Conservation (phyloP, 352 stramenopile species). For the Phytophthora quininea region DNA sequence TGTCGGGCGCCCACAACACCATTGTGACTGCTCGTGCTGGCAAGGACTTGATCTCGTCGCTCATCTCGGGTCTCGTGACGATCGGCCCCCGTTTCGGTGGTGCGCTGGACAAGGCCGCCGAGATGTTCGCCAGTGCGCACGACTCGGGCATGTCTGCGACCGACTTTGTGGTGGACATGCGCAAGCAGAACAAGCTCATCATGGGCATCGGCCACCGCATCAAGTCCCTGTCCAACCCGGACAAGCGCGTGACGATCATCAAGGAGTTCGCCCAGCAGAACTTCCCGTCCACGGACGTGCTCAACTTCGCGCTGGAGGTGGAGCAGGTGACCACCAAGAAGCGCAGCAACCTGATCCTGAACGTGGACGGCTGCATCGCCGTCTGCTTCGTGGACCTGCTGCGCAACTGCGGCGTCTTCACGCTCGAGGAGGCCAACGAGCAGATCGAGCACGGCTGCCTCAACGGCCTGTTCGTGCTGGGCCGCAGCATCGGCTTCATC, state of each 20-base stretch:
- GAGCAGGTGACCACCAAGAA: constrained; percentile 98
- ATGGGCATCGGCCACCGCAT: constrained; percentile 98
- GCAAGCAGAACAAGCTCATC: constrained; percentile 95
- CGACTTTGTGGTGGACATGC: constrained; percentile 96
- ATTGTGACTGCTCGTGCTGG: constrained; percentile 94
- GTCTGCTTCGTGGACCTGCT: constrained; percentile 97
- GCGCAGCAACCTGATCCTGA: constrained; percentile 97
- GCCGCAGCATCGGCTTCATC: constrained; percentile 91
- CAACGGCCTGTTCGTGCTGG: constrained; percentile 93
- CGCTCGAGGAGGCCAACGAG: constrained; percentile 92
- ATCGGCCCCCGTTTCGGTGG: constrained; percentile 97
- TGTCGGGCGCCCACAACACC: constrained; percentile 97
- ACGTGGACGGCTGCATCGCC: constrained; percentile 97
- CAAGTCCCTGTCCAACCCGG: constrained; percentile 95
- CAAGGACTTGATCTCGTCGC: constrained; percentile 97
- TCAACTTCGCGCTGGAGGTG: constrained; percentile 96
- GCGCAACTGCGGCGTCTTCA: constrained; percentile 91
- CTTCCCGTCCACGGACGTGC: constrained; percentile 93
- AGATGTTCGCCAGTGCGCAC: constrained; percentile 92
- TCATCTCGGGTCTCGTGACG: constrained; percentile 95
- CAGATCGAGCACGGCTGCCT: constrained; percentile 95
- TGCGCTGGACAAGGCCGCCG: constrained; percentile 93
- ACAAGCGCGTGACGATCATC: constrained; percentile 97
- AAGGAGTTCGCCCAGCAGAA: constrained; percentile 95
- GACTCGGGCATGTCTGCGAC: constrained; percentile 88